phyloP scores from a whole-genome alignment of 2,329 filamentous ascomycete genomes.

The Claviceps pusilla region DNA sequence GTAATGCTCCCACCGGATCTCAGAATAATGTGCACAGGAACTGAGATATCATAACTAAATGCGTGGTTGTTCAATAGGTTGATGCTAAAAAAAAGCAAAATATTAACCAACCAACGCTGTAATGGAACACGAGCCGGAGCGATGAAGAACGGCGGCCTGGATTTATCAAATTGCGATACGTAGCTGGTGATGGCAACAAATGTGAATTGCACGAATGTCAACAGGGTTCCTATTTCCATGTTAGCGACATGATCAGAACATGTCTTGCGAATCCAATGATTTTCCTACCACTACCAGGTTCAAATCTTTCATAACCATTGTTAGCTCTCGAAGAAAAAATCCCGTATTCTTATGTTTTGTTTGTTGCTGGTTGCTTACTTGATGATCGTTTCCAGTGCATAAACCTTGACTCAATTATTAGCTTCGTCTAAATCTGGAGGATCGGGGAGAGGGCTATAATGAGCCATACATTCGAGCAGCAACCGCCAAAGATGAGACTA shows the following conservation, averaged over 20 bases:
- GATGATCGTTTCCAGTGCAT: constrained; percentile 85
- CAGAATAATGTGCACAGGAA: constrained; percentile 92
- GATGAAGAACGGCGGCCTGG: constrained; percentile 55
- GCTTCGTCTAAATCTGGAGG: background rate
- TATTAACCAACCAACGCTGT: constrained; percentile 74
- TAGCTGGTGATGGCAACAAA: constrained; percentile 69
- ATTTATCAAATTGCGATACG: constrained; percentile 56
- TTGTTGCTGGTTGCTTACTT: constrained; percentile 46
- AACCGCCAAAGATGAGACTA: constrained; percentile 83
- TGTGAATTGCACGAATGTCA: constrained; percentile 80
- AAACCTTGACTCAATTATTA: constrained; percentile 48
- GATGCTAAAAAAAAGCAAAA: constrained; percentile 78
- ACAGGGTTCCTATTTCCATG: constrained; percentile 49
- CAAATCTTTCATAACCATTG: constrained; percentile 40
- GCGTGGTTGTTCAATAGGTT: constrained; percentile 96
- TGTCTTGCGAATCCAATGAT: background rate
- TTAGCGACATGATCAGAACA: constrained; percentile 2
- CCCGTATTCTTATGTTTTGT: background rate
- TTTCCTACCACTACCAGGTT: constrained; percentile 60
- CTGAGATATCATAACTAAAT: constrained; percentile 91
- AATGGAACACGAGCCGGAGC: constrained; percentile 68
- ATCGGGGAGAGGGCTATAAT: background rate
- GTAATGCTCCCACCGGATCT: constrained; percentile 91
- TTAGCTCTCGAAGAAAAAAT: background rate
- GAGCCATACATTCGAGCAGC: constrained; percentile 68